phyloP scores from a whole-genome alignment of 805 yeast genomes.

The Spathaspora sp. region DNA sequence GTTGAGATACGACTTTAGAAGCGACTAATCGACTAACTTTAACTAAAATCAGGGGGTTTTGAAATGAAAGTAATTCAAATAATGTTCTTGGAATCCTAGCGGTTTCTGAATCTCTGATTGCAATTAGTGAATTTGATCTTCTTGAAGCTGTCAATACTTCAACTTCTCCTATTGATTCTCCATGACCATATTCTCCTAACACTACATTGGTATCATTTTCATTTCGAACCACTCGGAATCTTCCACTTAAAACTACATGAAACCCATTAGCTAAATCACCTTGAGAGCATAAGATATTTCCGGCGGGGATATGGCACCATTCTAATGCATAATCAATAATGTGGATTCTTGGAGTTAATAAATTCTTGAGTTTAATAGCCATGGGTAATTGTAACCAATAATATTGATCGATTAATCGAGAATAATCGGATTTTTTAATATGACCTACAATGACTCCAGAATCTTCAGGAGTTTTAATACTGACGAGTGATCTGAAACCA shows the following conservation, averaged over 20 bases:
- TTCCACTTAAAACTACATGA: constrained; percentile 83
- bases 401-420: constrained; percentile 66
- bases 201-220: constrained; percentile 23
- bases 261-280: constrained; percentile 89
- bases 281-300: constrained; percentile 72
- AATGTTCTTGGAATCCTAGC: constrained; percentile 89
- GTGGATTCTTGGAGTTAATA: constrained; percentile 63
- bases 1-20: constrained; percentile 32
- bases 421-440: constrained; percentile 59
- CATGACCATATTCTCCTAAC: constrained; percentile 84
- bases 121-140: constrained; percentile 67
- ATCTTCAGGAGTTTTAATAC: constrained; percentile 58
- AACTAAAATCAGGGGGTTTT: constrained; percentile 86
- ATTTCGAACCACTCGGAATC: constrained; percentile 61
- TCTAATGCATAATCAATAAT: constrained; percentile 89
- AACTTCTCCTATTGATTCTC: constrained; percentile 91
- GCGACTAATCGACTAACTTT: constrained; percentile 89
- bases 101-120: constrained; percentile 89
- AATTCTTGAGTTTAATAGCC: constrained; percentile 67
- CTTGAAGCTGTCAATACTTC: constrained; percentile 84
- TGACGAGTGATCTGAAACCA: constrained; percentile 75
- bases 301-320: constrained; percentile 91
- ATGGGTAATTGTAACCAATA: constrained; percentile 74
- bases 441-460: constrained; percentile 63
- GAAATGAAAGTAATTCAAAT: constrained; percentile 78